Evolutionary conservation across 2,329 filamentous ascomycete species (phyloP), one percentile per base, ranked within the genome.

Genomic region (Didymella exigua): DNA sequence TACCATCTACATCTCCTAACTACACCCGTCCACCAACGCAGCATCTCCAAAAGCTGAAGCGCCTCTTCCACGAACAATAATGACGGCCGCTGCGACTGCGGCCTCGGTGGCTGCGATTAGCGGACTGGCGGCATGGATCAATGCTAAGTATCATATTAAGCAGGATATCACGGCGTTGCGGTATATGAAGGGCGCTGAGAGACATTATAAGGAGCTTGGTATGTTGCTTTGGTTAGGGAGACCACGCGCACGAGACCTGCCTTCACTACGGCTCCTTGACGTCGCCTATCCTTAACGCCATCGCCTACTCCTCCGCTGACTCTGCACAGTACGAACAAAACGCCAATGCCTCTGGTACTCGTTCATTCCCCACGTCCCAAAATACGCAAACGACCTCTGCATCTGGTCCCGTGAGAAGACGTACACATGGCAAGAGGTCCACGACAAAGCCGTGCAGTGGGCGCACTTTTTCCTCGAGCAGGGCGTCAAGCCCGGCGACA

Each of bases 91-190:
- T n/a, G 56, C 62, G 21, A 62, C 59, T 54, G 67, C 64, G 31
- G 66, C 68, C 24, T 67, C 69, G 23, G 26, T 72, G 30, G 69
- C 69, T n/a, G 69, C 66, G 13, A 55, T 69, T 11, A 57, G 66
- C 8, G 73, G 76, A n/a, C 69, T 77, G 5, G 81, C 82, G 36
- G 80, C 81, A 7, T 89, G 90, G 58, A 71, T 89, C 27, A 84
- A 92, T 69, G 89, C 83, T 36, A 90, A 88, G 74, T 86, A 83
- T 61, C 84, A 89, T 64, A 67, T 91, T 38, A 69, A 74, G 27
- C 84, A 89, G 61, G 89, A 92, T 67, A 54, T 88, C 11, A 64
- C 67, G 0, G 62, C 65, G 8, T 65, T 88, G n/a, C 66, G 74
- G 27, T 58, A 27, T 69, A 76, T 30, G 56, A 77, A 68, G 79